Base-by-base conservation (phyloP, 2,329 filamentous ascomycete species). In the Botryotinia narcissicola region DNA sequence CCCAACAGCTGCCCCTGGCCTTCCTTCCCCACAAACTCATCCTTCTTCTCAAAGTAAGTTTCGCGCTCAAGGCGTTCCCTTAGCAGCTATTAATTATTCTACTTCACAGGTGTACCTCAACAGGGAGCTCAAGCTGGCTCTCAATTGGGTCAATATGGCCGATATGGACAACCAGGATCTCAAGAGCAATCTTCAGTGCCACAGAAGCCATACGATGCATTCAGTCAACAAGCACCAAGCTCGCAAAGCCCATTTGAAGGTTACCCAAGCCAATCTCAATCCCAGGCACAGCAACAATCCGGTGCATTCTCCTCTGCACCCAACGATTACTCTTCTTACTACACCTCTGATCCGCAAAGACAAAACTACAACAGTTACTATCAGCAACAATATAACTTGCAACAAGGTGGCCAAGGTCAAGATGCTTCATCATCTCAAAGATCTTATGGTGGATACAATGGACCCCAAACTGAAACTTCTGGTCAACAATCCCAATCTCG, bases 191-290 rank as follows among this genome's bases (percentile, higher is more conserved):
- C 89, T 61, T 85, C 88, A 32, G 85, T 88, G 72, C 84, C 86
- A 7, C 92, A 94, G 83, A 98, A 98, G 85, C 89, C 92, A 3
- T 95, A 94, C 82, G 95, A 98, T 81, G 89, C 93, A 0, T 98
- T 97, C 81, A 89, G 87, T 78, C 93, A 97, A 81, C 93, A 94
- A 81, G 87, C 89, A 76, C 87, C 85, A 71, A 84, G 86, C 35
- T 82, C 84, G 67, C 86, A 86, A 74, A 84, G 86, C 74, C 91
- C 91, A 74, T 90, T 88, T 79, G 92, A 93, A 78, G 84, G 82
- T 87, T 81, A 88, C 82, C 83, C 86, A 69, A 82, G 84, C 51
- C 89, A 90, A 79, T 88, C 89, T 77, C 89, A 90, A 80, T 85
- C 85, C 74, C 86, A 86, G 81, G 84, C 81, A 81, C 86, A 88